Conservation (phyloP, 2,329 filamentous ascomycete genomes). For the Fusarium brevicatenulatum region DNA sequence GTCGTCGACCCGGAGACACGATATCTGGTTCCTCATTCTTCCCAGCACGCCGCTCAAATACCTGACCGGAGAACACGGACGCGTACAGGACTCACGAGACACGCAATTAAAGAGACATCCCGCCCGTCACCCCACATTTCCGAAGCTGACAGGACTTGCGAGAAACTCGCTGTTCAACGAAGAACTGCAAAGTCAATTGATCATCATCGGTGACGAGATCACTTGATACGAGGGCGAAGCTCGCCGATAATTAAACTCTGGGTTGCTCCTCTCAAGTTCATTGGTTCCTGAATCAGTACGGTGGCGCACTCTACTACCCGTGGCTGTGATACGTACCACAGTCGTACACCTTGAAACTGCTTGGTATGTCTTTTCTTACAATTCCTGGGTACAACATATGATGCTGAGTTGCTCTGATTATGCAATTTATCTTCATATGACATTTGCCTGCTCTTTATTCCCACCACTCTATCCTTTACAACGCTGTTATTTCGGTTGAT, state of each 20-base stretch:
- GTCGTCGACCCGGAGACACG: conserved; percentile 37
- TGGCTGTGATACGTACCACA: conserved; percentile 37
- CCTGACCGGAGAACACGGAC: neutral
- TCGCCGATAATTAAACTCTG: conserved; percentile 38
- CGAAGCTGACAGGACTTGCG: conserved; percentile 1
- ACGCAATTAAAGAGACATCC: conserved; percentile 3
- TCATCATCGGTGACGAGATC: conserved; percentile 24
- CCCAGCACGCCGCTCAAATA: conserved; percentile 4
- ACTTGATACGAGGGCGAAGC: conserved; percentile 31
- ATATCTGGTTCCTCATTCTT: conserved; percentile 29
- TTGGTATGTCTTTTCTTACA: conserved; percentile 25
- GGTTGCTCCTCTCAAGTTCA: conserved; percentile 24
- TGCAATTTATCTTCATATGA: neutral
- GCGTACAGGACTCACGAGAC: conserved; percentile 12
- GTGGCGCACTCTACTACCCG: conserved; percentile 38
- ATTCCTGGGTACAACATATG: neutral
- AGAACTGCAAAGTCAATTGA: conserved; percentile 5
- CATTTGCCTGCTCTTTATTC: neutral
- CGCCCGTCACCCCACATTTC: conserved; percentile 21
- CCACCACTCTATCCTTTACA: neutral
- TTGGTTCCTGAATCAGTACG: conserved; percentile 38
- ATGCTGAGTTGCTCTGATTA: neutral
- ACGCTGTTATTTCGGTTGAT: conserved; percentile 19
- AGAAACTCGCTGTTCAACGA: conserved; percentile 6
- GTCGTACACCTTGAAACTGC: conserved; percentile 19